Evolutionary conservation across 163 green algal genomes (phyloP).

Genomic region (Chlamydomonas reinhardtii): DNA sequence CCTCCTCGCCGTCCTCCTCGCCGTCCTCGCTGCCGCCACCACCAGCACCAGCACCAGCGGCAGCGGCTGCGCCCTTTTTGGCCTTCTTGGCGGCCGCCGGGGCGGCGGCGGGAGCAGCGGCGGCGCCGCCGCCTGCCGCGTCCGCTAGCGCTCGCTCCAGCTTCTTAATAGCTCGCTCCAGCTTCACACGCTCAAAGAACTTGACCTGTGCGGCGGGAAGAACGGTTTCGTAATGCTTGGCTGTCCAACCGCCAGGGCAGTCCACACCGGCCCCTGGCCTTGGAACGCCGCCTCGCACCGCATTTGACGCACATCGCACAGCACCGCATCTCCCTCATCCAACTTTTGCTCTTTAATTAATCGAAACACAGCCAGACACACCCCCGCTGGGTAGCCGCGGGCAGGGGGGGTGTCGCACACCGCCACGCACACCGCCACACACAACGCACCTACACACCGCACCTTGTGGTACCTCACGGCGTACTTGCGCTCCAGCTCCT

Average conservation of each 20-base stretch:
- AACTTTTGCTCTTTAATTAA: too few species aligned
- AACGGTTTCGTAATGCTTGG: too few species aligned
- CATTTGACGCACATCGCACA: too few species aligned
- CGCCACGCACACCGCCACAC: too few species aligned
- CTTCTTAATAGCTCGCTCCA: conserved; percentile 75
- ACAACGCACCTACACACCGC: background rate
- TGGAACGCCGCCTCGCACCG: too few species aligned
- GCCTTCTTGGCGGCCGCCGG: background rate
- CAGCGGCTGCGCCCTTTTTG: background rate
- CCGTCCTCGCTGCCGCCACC: background rate
- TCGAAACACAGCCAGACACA: too few species aligned
- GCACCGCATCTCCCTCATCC: too few species aligned
- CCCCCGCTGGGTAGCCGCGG: too few species aligned
- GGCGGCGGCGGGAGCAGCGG: background rate
- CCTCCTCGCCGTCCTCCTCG: conserved; percentile 17
- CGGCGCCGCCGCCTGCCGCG: background rate
- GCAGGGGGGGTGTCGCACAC: too few species aligned
- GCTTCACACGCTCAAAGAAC: conserved; percentile 91
- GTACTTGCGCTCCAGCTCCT: conserved; percentile 74
- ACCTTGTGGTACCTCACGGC: conserved; percentile 85
- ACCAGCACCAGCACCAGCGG: too few species aligned
- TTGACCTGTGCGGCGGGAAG: conserved; percentile 63
- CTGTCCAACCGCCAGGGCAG: too few species aligned
- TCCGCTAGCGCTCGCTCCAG: conserved; percentile 55
- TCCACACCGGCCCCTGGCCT: too few species aligned